Conservation (phyloP, 106 monocot species). For the Apostasia ramifera region DNA sequence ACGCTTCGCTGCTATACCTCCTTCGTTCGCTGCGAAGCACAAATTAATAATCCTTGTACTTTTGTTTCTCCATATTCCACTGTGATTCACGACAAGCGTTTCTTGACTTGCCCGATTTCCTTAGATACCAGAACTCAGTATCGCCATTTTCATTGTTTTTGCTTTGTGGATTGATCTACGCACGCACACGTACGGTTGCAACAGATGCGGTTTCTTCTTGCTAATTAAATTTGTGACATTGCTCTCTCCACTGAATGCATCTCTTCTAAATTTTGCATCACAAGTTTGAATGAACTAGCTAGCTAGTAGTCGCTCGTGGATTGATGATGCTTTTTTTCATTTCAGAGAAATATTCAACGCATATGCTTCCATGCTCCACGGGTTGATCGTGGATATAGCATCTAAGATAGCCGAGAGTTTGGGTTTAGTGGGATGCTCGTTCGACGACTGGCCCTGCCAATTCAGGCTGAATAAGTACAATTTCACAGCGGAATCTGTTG, state of each 20-base stretch:
- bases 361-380: slow-evolving; percentile 38
- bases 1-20: no score
- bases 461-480: slow-evolving; percentile 53
- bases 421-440: slow-evolving; percentile 26
- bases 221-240: no score
- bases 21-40: no score
- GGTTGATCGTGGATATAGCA: slow-evolving; percentile 27
- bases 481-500: slow-evolving; percentile 37
- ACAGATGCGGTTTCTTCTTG: no score
- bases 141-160: no score
- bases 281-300: not conserved
- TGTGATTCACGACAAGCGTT: not conserved
- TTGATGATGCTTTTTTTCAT: not conserved
- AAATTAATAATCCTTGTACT: not conserved
- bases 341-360: slow-evolving; percentile 32
- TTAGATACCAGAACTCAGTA: no score
- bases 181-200: no score
- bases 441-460: slow-evolving; percentile 45
- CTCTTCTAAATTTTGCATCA: not conserved
- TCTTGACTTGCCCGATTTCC: no score
- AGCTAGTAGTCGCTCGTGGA: not conserved
- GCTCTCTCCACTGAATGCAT: no score
- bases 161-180: no score
- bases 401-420: slow-evolving; percentile 40
- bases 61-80: not conserved